Evolutionary conservation across 768 basidiomycete genomes (phyloP), one percentile per base, ranked within the genome.

Genomic region (Boletus subparvulus): DNA sequence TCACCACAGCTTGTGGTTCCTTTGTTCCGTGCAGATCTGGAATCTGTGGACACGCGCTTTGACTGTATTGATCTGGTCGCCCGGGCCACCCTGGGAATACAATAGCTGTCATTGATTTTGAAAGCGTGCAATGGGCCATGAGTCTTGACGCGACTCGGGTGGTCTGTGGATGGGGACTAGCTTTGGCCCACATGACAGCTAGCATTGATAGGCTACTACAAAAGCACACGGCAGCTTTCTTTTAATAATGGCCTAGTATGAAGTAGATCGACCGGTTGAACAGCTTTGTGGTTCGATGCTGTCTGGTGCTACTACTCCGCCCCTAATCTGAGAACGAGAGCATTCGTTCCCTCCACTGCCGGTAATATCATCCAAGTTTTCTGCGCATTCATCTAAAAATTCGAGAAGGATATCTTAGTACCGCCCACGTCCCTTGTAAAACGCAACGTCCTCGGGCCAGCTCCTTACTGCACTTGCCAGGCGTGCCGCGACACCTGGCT

Each of bases 371-470:
- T 70, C 67, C 44, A 21, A 21, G 21, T 40, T 52, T 37, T 59
- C 60, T 2, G 66, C 69, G n/a, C 56, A 47, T 9, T 57, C 60
- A 44, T 72, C 69, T 54, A 70, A 43, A 59, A 58, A 72, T 10
- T 37, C 37, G 14, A 70, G 60, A 40, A 70, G 56, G 8, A 71
- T 46, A 9, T 71, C 69, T 28, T 28, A 51, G 50, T 59, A 70
- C 51, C 61, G 56, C 6, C 43, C 50, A 19, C 62, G 64, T 43
- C 69, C 69, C 50, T 69, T 72, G 57, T 71, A 61, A 16, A 47
- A 12, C 6, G 69, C 78, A 21, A 90, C 82, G 53, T 86, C 86
- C n/a, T 76, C 77, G 1, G 84, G 81, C 87, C 88, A 91, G 61
- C 82, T 83, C 60, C 82, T 73, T 44, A 91, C 73, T 4, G 87